A percentile compares a stretch with the other conserved stretches of the same genome.
phyloP scores from a whole-genome alignment of 768 basidiomycete genomes.

The Mycena polygramma region DNA sequence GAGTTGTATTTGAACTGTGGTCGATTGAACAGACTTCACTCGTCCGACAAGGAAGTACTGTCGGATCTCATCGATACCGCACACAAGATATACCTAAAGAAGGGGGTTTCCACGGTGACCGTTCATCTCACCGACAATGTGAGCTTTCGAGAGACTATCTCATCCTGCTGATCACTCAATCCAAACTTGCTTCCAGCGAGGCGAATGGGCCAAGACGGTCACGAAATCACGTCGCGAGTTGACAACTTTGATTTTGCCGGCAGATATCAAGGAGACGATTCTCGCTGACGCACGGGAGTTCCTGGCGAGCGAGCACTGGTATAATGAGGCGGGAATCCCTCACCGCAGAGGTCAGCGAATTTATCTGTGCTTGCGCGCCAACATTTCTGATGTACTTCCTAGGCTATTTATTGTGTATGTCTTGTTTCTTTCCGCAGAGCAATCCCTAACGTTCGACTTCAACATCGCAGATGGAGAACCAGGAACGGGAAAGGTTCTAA shows the following conservation, averaged over 20 bases:
- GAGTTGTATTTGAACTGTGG: neutral
- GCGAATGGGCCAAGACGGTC: slow-evolving; percentile 29
- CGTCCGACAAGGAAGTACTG: slow-evolving; percentile 11
- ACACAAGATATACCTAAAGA: neutral
- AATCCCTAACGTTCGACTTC: neutral
- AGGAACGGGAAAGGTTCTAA: slow-evolving; percentile 35
- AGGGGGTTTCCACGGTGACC: slow-evolving; percentile 4
- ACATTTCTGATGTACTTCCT: neutral
- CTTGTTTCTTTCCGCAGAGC: neutral
- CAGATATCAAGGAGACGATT: slow-evolving; percentile 30
- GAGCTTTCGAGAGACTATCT: neutral
- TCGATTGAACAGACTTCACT: slow-evolving; percentile 2
- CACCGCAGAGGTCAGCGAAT: slow-evolving; percentile 26
- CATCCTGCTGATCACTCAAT: neutral
- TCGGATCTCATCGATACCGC: slow-evolving; percentile 13
- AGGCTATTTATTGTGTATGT: slow-evolving; percentile 31
- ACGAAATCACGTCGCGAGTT: slow-evolving; percentile 32
- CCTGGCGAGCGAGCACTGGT: slow-evolving; percentile 34
- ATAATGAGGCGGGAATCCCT: slow-evolving; percentile 35
- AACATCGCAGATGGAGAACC: slow-evolving; percentile 29
- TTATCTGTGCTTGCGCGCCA: neutral
- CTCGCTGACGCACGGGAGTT: slow-evolving; percentile 33
- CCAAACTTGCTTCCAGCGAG: neutral
- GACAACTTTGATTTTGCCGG: slow-evolving; percentile 31
- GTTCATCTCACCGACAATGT: slow-evolving; percentile 33